These are phyloP conservation scores for Phycomyces nitens DNA, from an alignment of 192 early-diverging fungal genomes.

Conservation along the genomic window DNA sequence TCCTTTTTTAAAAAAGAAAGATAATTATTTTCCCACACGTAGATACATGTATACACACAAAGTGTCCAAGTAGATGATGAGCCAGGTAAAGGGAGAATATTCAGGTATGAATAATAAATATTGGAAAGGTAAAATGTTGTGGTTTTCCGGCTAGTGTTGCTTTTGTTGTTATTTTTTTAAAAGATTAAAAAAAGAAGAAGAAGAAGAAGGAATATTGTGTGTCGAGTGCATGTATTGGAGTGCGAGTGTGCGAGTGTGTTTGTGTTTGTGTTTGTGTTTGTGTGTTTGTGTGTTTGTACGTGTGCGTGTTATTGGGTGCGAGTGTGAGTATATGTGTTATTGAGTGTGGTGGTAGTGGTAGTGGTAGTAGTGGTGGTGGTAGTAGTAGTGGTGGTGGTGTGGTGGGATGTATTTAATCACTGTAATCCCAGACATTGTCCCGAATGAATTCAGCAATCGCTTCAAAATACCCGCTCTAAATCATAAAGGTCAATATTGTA, in stretches of 20 bases:
- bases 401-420: slow-evolving; percentile 19
- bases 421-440: slow-evolving; percentile 25
- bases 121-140: too few species aligned
- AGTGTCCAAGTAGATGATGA: too few species aligned
- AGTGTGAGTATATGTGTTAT: background rate
- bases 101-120: too few species aligned
- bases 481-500: too few species aligned
- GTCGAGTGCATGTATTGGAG: too few species aligned
- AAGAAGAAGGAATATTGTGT: background rate
- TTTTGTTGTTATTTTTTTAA: background rate
- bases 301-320: background rate
- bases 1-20: too few species aligned
- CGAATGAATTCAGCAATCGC: slow-evolving; percentile 46
- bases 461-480: slow-evolving; percentile 83
- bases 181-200: background rate
- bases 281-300: background rate
- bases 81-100: background rate
- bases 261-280: slow-evolving; percentile 12
- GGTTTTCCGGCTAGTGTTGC: background rate
- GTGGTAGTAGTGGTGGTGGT: background rate
- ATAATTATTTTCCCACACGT: too few species aligned
- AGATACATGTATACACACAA: too few species aligned
- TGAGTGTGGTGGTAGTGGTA: background rate
- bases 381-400: background rate
- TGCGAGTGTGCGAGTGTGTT: too few species aligned